Conservation (phyloP, 352 stramenopile genomes). For the Pseudoperonospora humuli region DNA sequence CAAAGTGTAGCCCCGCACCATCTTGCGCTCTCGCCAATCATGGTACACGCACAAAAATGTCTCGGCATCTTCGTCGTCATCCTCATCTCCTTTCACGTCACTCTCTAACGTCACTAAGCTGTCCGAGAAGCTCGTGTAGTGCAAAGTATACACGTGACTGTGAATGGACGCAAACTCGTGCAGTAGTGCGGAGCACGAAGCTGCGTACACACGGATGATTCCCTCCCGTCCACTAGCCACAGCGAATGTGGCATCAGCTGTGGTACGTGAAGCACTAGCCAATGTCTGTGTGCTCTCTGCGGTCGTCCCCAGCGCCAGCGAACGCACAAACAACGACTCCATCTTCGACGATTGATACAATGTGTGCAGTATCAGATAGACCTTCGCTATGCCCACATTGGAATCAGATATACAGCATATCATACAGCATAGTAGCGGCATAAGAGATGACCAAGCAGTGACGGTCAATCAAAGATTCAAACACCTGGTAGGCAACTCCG, state of each 20-base stretch:
- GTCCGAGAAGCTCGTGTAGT: slow-evolving; percentile 84
- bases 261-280: slow-evolving; percentile 50
- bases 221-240: slow-evolving; percentile 51
- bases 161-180: slow-evolving; percentile 82
- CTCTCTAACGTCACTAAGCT: slow-evolving; percentile 82
- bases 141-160: slow-evolving; percentile 50
- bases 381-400: too few species aligned
- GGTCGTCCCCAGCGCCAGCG: slow-evolving; percentile 33
- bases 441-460: too few species aligned
- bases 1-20: slow-evolving; percentile 77
- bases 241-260: slow-evolving; percentile 64
- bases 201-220: slow-evolving; percentile 75
- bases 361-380: background rate
- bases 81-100: slow-evolving; percentile 13
- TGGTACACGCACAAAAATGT: slow-evolving; percentile 85
- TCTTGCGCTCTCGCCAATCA: slow-evolving; percentile 74
- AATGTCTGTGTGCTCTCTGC: slow-evolving; percentile 38
- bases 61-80: slow-evolving; percentile 44
- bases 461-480: too few species aligned
- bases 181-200: slow-evolving; percentile 61
- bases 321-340: slow-evolving; percentile 65
- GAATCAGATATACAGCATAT: slow-evolving; percentile 1
- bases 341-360: too few species aligned
- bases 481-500: too few species aligned
- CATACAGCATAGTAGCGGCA: too few species aligned